A percentile compares a stretch with the other conserved stretches of the same genome.
These are phyloP conservation scores for Neofusicoccum parvum DNA, from an alignment of 2,329 filamentous ascomycete genomes.

Conservation along the genomic window DNA sequence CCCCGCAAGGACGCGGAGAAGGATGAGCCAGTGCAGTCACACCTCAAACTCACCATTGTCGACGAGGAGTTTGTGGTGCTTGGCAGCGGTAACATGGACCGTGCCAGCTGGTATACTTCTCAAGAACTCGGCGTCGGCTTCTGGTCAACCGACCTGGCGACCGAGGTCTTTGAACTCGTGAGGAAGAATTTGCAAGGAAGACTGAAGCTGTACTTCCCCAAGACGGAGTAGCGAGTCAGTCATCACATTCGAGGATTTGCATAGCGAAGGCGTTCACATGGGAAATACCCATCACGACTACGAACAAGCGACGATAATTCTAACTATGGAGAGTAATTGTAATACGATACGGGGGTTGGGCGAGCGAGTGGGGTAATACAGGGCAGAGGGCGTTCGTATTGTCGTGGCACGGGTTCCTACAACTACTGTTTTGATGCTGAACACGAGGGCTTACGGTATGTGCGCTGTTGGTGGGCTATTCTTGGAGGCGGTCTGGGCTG, in stretches of 20 bases:
- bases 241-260: neutral
- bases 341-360: neutral
- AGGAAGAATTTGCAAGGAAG: constrained; percentile 4
- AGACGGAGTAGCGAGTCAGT: neutral
- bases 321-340: neutral
- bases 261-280: constrained; percentile 8
- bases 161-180: constrained; percentile 4
- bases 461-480: too few relatives aligned
- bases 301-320: neutral
- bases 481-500: too few relatives aligned
- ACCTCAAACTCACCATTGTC: constrained; percentile 76
- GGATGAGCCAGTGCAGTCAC: constrained; percentile 69
- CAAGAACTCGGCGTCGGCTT: constrained; percentile 75
- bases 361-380: neutral
- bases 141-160: constrained; percentile 25
- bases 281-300: neutral
- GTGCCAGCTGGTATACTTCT: constrained; percentile 84
- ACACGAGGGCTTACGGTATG: too few relatives aligned
- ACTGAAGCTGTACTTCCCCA: constrained; percentile 11
- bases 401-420: neutral
- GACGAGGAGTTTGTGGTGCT: constrained; percentile 69
- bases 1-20: constrained; percentile 32
- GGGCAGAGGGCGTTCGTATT: neutral
- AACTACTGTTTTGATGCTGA: neutral
- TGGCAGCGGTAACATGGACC: constrained; percentile 82